Base-by-base conservation (phyloP, 2,329 filamentous ascomycete species). In the Alternaria sp. region DNA sequence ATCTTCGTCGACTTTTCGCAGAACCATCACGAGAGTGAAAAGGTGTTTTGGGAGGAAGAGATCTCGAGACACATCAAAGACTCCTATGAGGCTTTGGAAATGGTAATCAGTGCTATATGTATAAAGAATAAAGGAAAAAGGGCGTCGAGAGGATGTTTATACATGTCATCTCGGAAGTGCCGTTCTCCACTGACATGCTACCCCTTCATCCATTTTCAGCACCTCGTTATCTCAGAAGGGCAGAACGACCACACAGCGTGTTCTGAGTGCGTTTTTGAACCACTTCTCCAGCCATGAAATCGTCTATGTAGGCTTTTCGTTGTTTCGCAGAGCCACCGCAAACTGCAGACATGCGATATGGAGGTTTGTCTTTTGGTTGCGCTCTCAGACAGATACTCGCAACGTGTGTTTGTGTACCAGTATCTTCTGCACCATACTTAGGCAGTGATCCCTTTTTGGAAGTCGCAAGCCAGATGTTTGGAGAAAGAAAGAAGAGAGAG, bases 391-490 rank as follows among this genome's bases (percentile, higher is more conserved):
- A 41, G 37, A n/a, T 18, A 10, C 8, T 41, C 37, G 4, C 15
- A n/a, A n/a, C n/a, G n/a, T n/a, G n/a, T n/a, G n/a, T n/a, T n/a
- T n/a, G n/a, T n/a, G n/a, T n/a, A n/a, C n/a, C n/a, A n/a, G n/a
- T n/a, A n/a, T n/a, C n/a, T n/a, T 10, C 33, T 37, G 33, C 15
- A 10, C 37, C 37, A 41, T 18, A 18, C 9, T 4, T 18, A 9
- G 1, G 15, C 37, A 4, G 3, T 1, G 0, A 41, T 41, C 2
- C 15, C 0, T 3, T 41, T 41, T 18, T 18, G 37, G n/a, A 41
- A 5, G 37, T 18, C 15, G 9, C 37, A 41, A 41, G 15, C n/a
- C n/a, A 41, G n/a, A 41, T 1, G 8, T 18, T 41, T 41, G 4
- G 37, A 18, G n/a, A 3, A 18, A 41, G 15, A 18, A 41, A 2